A percentile compares a stretch with the other conserved stretches of the same genome.
Evolutionary conservation across 2,329 filamentous ascomycete species (phyloP).

Genomic region (Fusarium sp.): DNA sequence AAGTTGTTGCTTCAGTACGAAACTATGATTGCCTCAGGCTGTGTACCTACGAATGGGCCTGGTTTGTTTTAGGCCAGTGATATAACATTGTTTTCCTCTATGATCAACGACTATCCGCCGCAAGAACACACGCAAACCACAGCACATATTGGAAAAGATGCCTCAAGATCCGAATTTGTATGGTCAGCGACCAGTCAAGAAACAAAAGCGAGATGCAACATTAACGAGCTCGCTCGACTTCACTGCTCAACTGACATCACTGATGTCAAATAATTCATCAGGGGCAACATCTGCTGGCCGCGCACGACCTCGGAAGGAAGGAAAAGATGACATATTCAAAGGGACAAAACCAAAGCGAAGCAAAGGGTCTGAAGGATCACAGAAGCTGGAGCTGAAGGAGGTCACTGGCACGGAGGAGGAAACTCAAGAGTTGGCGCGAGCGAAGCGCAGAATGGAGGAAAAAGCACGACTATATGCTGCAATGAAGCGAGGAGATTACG

Average conservation of each 20-base stretch:
- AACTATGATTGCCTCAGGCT: conserved; percentile 40
- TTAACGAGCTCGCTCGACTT: conserved; percentile 83
- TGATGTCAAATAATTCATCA: conserved; percentile 69
- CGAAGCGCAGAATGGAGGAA: conserved; percentile 84
- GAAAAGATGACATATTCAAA: conserved; percentile 58
- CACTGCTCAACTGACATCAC: conserved; percentile 83
- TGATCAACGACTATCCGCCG: background rate
- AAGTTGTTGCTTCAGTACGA: background rate
- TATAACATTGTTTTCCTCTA: background rate
- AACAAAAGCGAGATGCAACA: conserved; percentile 73
- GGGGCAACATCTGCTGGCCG: conserved; percentile 53
- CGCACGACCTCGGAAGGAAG: conserved; percentile 56
- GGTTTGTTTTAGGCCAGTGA: background rate
- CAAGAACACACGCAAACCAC: background rate
- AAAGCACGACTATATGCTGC: conserved; percentile 89
- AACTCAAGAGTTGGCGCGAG: conserved; percentile 73
- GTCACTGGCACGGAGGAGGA: conserved; percentile 67
- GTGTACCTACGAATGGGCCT: background rate
- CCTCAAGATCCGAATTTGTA: conserved; percentile 78
- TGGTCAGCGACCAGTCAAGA: conserved; percentile 76
- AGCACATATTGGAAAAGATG: conserved; percentile 51
- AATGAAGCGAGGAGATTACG: conserved; percentile 88
- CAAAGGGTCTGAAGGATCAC: conserved; percentile 48
- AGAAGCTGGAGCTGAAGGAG: conserved; percentile 61
- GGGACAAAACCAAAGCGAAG: conserved; percentile 40